These are phyloP conservation scores for Mycothermus thermophilus DNA, from an alignment of 495 filamentous ascomycete species.

Conservation along the genomic window DNA sequence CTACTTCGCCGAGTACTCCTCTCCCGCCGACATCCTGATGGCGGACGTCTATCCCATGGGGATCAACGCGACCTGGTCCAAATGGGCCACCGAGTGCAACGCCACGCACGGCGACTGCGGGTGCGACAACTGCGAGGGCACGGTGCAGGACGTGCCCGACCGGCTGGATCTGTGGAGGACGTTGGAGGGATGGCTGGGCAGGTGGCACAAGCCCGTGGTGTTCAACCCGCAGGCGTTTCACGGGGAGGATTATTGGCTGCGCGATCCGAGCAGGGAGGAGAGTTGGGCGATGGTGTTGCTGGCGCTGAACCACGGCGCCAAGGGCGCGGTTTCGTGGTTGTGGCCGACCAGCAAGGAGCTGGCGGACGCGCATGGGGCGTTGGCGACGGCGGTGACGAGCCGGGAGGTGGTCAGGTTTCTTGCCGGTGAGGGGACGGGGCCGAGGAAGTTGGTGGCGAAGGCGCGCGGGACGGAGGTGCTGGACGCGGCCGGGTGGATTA, in stretches of 20 bases:
- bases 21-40: constrained; percentile 52
- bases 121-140: constrained; percentile 52
- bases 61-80: constrained; percentile 38
- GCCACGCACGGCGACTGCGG: constrained; percentile 56
- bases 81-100: constrained; percentile 45
- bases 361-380: constrained; percentile 28
- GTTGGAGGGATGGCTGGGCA: constrained; percentile 33
- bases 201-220: constrained; percentile 42
- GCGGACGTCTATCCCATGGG: constrained; percentile 53
- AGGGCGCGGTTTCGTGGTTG: constrained; percentile 39
- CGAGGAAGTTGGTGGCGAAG: neutral
- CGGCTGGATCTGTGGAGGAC: constrained; percentile 37
- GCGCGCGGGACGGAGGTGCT: constrained; percentile 13
- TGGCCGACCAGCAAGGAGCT: constrained; percentile 34
- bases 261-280: constrained; percentile 42
- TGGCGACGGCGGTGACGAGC: constrained; percentile 31
- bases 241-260: constrained; percentile 45
- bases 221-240: constrained; percentile 52
- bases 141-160: constrained; percentile 39
- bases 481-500: constrained; percentile 33
- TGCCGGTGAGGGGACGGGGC: constrained; percentile 24
- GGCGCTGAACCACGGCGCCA: constrained; percentile 48
- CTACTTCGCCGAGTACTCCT: constrained; percentile 47
- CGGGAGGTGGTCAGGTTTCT: constrained; percentile 28
- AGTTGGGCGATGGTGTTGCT: constrained; percentile 46